Evolutionary conservation across 2,329 filamentous ascomycete species (phyloP).

Genomic region (Lithohypha guttulata): DNA sequence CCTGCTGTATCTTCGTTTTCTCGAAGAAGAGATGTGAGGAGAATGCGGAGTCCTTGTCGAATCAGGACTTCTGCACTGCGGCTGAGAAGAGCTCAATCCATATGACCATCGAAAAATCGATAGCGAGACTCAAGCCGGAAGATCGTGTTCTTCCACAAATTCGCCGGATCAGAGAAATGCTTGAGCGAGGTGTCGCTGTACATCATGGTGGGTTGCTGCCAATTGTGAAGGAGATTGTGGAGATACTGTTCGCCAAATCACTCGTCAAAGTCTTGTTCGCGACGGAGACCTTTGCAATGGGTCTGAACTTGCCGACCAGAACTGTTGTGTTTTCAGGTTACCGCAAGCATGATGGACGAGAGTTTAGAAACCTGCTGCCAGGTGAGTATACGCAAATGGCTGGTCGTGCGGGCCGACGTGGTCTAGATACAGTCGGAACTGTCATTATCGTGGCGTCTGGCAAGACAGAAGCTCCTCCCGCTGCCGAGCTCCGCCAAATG

Average conservation of each 20-base stretch:
- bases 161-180: conserved; percentile 69
- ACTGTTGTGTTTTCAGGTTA: conserved; percentile 97
- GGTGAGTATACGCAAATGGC: conserved; percentile 99
- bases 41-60: conserved; percentile 88
- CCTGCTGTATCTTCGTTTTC: conserved; percentile 95
- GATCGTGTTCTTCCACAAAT: conserved; percentile 89
- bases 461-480: conserved; percentile 78
- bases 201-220: conserved; percentile 90
- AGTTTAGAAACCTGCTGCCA: conserved; percentile 79
- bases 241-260: conserved; percentile 90
- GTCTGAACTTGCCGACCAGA: conserved; percentile 84
- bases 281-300: conserved; percentile 98
- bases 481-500: conserved; percentile 75
- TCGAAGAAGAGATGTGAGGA: conserved; percentile 97
- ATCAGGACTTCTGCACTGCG: conserved; percentile 88
- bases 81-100: conserved; percentile 93
- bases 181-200: conserved; percentile 83
- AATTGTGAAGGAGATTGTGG: conserved; percentile 95
- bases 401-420: conserved; percentile 82
- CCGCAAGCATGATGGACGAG: conserved; percentile 87
- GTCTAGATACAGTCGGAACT: conserved; percentile 81
- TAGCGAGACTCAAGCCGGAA: conserved; percentile 81
- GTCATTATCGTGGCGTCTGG: conserved; percentile 83
- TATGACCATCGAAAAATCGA: conserved; percentile 92
- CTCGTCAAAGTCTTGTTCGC: conserved; percentile 95